Base-by-base conservation (phyloP, 2,329 filamentous ascomycete genomes). In the Ceratocystis cacaofunesta region DNA sequence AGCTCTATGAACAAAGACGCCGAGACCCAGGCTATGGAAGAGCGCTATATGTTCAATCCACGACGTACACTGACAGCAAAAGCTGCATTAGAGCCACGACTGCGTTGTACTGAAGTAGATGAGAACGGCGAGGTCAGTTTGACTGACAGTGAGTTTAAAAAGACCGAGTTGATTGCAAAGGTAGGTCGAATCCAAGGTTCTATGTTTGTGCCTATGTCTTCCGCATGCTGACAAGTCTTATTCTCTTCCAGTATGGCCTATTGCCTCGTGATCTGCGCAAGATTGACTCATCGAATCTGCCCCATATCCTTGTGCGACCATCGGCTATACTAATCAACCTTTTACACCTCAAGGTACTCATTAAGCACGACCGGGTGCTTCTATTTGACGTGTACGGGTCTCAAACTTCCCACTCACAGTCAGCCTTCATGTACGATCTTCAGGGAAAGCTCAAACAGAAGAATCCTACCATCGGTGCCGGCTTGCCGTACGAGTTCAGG, bases 341-440 rank as follows among this genome's bases (percentile, higher is more conserved):
- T 10, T 84, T 97, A n/a, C 94, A 99, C 75, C 84, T 99, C 61
- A 89, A 94, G 68, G 94, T 96, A 64, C 82, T 99, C 28, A 96
- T 99, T 74, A 96, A 96, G 77, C 85, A 92, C 69, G 90, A 99
- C 72, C 88, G 92, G 28, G 91, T 99, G 5, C 83, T 99, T 28
- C 86, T 99, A 4, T 97, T 99, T 73, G 94, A 97, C 72, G 90
- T 94, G 15, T 97, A 96, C 75, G 94, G 94, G 36, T 94, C 90
- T 50, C 92, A 90, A 67, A 90, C 95, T 70, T 95, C 91, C 0
- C 96, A 96, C 72, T 91, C 92, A 41, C 94, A 97, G 74, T 96
- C 91, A 3, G 85, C 94, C 15, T 99, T 99, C 77, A 95, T 99
- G 85, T 96, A 97, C 76, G 94, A 97, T 72, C 78, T 99, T 22